Conservation (phyloP, 768 basidiomycete genomes). For the Obba rivulosa region DNA sequence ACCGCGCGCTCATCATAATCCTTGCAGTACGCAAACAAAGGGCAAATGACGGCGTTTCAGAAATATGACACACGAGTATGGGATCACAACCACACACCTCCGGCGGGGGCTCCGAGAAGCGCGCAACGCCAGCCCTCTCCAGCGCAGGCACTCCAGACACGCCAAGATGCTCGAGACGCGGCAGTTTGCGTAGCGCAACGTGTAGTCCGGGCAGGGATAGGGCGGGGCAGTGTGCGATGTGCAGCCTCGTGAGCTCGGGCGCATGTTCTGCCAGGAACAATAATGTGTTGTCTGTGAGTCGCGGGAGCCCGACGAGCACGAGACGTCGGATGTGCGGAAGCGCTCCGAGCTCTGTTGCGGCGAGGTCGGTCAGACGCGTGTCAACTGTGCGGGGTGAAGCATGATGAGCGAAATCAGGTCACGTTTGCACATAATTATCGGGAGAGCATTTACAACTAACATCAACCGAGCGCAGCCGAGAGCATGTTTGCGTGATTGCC, state of each 20-base stretch:
- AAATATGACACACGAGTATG: not conserved
- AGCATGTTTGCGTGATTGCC: conserved; percentile 63
- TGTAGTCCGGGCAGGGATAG: conserved; percentile 75
- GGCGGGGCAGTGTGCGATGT: conserved; percentile 82
- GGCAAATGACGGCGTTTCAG: not conserved
- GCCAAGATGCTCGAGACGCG: conserved; percentile 65
- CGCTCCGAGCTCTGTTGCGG: conserved; percentile 72
- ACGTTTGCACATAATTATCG: not conserved
- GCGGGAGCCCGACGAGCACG: conserved; percentile 74
- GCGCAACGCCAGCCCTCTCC: conserved; percentile 58
- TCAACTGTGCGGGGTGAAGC: conserved; percentile 48
- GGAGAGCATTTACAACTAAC: conserved; percentile 64
- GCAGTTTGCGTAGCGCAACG: conserved; percentile 54
- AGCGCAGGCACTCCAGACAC: conserved; percentile 78
- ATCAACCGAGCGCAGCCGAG: conserved; percentile 75
- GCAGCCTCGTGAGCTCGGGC: conserved; percentile 66
- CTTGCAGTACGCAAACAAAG: conserved; percentile 31
- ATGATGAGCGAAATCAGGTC: conserved; percentile 13
- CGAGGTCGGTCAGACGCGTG: conserved; percentile 77
- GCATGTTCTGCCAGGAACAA: conserved; percentile 74
- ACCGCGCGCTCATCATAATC: conserved; percentile 60
- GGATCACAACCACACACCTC: conserved; percentile 35
- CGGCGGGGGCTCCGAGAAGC: conserved; percentile 74
- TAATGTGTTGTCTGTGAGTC: conserved; percentile 80
- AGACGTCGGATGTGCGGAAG: conserved; percentile 69